Evolutionary conservation across 495 filamentous ascomycete genomes (phyloP).

Genomic region (Tuber microsphaerosporum): DNA sequence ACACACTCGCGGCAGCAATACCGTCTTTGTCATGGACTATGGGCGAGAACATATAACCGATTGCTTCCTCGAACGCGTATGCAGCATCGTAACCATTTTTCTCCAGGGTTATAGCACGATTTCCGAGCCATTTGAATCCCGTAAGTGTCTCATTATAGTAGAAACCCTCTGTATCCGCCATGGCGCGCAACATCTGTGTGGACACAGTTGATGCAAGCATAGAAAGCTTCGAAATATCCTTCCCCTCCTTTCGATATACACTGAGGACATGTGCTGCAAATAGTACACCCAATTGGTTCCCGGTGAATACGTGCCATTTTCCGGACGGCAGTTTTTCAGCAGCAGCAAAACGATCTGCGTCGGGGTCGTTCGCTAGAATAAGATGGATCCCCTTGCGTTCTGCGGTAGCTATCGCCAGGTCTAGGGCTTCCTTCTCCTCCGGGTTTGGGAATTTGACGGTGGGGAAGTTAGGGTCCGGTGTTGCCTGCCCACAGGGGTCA

Average conservation of each 20-base stretch:
- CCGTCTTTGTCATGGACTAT: constrained; percentile 67
- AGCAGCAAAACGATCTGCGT: constrained; percentile 64
- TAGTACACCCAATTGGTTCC: constrained; percentile 62
- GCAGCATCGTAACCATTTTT: constrained; percentile 47
- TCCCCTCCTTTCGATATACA: constrained; percentile 39
- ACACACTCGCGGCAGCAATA: constrained; percentile 59
- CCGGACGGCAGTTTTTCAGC: constrained; percentile 54
- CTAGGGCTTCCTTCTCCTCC: constrained; percentile 62
- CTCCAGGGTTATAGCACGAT: constrained; percentile 27
- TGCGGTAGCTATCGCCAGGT: constrained; percentile 55
- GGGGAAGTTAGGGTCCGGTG: constrained; percentile 62
- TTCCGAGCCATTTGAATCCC: constrained; percentile 66
- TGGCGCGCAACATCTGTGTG: constrained; percentile 56
- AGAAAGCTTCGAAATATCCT: constrained; percentile 41
- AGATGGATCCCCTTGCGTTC: constrained; percentile 48
- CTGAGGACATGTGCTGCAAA: constrained; percentile 56
- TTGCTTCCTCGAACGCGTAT: constrained; percentile 66
- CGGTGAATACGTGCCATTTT: constrained; percentile 59
- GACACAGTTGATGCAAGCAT: constrained; percentile 62
- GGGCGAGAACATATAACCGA: constrained; percentile 65
- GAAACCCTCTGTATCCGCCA: constrained; percentile 54
- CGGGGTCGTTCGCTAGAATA: constrained; percentile 63
- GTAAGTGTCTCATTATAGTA: constrained; percentile 60
- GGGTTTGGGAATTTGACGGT: constrained; percentile 67
- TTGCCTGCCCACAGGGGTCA: constrained; percentile 33